phyloP scores from a whole-genome alignment of 129 eudicot genomes.

The Lactuca saligna region DNA sequence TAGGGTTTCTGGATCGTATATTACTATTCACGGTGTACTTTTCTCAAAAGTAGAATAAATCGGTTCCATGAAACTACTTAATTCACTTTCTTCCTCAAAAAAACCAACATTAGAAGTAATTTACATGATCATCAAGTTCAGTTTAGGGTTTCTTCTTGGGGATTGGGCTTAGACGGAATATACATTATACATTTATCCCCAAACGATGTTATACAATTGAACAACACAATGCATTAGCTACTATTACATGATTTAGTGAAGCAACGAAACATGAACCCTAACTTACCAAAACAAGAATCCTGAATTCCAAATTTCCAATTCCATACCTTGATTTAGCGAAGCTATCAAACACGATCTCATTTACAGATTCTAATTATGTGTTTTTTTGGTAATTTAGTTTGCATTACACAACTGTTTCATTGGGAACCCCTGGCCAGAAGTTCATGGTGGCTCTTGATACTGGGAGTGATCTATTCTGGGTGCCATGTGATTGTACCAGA shows the following conservation, averaged over 20 bases:
- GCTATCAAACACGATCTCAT: not conserved
- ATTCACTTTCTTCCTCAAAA: conserved; percentile 1
- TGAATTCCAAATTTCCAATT: not conserved
- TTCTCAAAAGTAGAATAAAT: not conserved
- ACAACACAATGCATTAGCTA: conserved; percentile 5
- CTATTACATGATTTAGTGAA: conserved; percentile 9
- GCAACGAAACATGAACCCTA: not conserved
- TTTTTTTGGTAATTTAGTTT: conserved; percentile 48
- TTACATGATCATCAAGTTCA: conserved; percentile 6
- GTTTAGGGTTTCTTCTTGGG: conserved; percentile 20
- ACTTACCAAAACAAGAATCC: not conserved
- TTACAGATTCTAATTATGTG: conserved; percentile 7
- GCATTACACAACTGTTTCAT: conserved; percentile 82
- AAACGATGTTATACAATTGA: not conserved
- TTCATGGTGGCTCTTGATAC: conserved; percentile 97
- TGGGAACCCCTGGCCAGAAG: conserved; percentile 88
- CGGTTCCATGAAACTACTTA: not conserved
- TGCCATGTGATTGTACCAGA: conserved; percentile 75
- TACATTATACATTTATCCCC: not conserved
- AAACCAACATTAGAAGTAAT: not conserved
- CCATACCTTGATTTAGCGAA: not conserved
- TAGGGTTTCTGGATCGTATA: conserved; percentile 24
- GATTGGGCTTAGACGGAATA: conserved; percentile 5
- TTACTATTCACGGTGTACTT: not conserved
- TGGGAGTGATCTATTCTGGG: conserved; percentile 96